Evolutionary conservation across 371 early-diverging fungal genomes (phyloP).

Genomic region (Phascolomyces articulosus): DNA sequence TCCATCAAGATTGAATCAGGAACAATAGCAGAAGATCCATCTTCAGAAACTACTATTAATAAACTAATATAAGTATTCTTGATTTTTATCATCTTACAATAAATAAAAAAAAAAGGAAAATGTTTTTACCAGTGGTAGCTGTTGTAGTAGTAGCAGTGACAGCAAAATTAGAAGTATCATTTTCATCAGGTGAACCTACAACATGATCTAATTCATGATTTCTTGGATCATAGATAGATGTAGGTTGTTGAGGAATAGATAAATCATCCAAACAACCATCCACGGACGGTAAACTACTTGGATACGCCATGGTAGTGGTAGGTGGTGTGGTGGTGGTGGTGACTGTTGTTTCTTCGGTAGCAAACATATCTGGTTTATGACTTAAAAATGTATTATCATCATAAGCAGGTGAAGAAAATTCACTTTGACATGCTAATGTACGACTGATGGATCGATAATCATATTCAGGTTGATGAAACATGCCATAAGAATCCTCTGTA

Average conservation of each 20-base stretch:
- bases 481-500: slow-evolving; percentile 5
- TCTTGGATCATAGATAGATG: background rate
- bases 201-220: background rate
- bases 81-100: background rate
- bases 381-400: slow-evolving; percentile 27
- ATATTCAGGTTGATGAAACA: slow-evolving; percentile 2
- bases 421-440: background rate
- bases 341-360: background rate
- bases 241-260: slow-evolving; percentile 3
- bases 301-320: background rate
- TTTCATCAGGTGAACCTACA: background rate
- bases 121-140: background rate
- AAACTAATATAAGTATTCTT: no score
- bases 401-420: slow-evolving; percentile 14
- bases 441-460: slow-evolving; percentile 2
- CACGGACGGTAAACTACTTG: slow-evolving; percentile 5
- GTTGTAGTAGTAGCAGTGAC: background rate
- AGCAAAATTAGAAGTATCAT: background rate
- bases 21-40: background rate
- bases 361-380: slow-evolving; percentile 7
- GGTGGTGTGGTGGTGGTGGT: background rate
- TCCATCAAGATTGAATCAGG: background rate
- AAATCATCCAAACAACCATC: background rate
- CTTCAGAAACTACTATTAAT: background rate
- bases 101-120: background rate